Evolutionary conservation across 352 stramenopile genomes (phyloP).

Genomic region (Globisporangium emineosum): DNA sequence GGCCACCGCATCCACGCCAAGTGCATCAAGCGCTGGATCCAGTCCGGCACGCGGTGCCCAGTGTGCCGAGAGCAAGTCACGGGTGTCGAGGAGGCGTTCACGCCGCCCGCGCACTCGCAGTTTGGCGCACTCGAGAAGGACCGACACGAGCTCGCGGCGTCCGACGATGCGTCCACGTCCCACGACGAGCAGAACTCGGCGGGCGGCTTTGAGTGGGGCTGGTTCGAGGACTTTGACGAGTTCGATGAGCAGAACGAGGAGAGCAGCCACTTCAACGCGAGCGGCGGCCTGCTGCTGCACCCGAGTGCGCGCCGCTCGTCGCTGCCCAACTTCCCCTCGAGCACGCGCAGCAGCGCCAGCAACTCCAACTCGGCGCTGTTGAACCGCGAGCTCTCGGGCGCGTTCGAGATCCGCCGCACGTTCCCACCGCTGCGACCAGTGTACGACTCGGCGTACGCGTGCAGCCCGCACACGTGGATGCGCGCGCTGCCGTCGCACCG

Average conservation of each 20-base stretch:
- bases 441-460: constrained; percentile 63
- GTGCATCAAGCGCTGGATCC: constrained; percentile 77
- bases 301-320: constrained; percentile 23
- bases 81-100: constrained; percentile 51
- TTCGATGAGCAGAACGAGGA: constrained; percentile 46
- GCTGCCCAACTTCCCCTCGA: constrained; percentile 18
- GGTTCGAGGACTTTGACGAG: constrained; percentile 83
- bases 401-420: constrained; percentile 71
- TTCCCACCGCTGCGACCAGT: constrained; percentile 49
- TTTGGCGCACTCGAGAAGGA: constrained; percentile 51
- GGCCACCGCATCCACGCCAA: constrained; percentile 72
- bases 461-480: constrained; percentile 64
- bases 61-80: constrained; percentile 63
- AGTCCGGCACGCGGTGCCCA: constrained; percentile 59
- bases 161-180: constrained; percentile 39
- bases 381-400: constrained; percentile 60
- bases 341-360: constrained; percentile 18
- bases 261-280: constrained; percentile 16
- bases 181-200: constrained; percentile 38
- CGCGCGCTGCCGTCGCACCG: constrained; percentile 60
- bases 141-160: constrained; percentile 25
- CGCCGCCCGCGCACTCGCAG: constrained; percentile 25
- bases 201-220: constrained; percentile 64
- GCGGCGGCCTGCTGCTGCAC: constrained; percentile 5
- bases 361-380: constrained; percentile 24